A percentile compares a stretch with the other conserved stretches of the same genome.
Conservation (phyloP, 2,329 filamentous ascomycete species). For the Curvularia verruculosa region DNA sequence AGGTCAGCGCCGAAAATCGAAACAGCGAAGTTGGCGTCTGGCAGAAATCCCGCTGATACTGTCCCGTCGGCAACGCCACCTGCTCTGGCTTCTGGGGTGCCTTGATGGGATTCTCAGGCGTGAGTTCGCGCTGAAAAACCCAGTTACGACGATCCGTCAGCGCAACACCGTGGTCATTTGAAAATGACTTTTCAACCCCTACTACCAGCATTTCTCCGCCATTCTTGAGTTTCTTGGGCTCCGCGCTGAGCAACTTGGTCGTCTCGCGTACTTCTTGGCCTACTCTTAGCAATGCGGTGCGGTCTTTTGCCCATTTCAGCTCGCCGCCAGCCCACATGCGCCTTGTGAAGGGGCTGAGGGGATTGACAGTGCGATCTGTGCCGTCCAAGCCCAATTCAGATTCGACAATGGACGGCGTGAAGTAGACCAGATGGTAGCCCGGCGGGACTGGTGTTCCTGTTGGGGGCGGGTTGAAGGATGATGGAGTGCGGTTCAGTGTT, state of each 20-base stretch:
- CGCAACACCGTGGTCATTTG: constrained; percentile 40
- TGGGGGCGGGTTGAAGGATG: constrained; percentile 27
- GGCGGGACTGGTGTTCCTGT: constrained; percentile 58
- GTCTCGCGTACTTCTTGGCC: constrained; percentile 52
- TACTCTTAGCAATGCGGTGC: constrained; percentile 28
- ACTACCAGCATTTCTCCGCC: constrained; percentile 65
- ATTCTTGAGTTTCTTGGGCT: constrained; percentile 57
- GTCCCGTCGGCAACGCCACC: constrained; percentile 27
- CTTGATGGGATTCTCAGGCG: constrained; percentile 46
- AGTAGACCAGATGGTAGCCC: constrained; percentile 87
- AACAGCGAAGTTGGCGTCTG: constrained; percentile 78
- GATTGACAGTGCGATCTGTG: constrained; percentile 79
- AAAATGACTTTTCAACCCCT: constrained; percentile 62
- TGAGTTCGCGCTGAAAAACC: constrained; percentile 54
- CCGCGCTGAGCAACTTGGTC: constrained; percentile 53
- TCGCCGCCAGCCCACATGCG: constrained; percentile 93
- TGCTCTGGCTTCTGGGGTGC: constrained; percentile 24
- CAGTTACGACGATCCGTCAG: constrained; percentile 46
- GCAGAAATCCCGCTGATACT: constrained; percentile 58
- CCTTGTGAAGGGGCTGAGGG: constrained; percentile 71
- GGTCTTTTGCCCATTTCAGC: constrained; percentile 60
- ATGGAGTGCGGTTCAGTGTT: constrained; percentile 35
- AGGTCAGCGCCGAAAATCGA: constrained; percentile 87
- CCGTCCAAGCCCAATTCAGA: constrained; percentile 76
- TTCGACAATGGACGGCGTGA: constrained; percentile 72